phyloP scores from a whole-genome alignment of 495 filamentous ascomycete species.

The Penicillium egyptiacum region DNA sequence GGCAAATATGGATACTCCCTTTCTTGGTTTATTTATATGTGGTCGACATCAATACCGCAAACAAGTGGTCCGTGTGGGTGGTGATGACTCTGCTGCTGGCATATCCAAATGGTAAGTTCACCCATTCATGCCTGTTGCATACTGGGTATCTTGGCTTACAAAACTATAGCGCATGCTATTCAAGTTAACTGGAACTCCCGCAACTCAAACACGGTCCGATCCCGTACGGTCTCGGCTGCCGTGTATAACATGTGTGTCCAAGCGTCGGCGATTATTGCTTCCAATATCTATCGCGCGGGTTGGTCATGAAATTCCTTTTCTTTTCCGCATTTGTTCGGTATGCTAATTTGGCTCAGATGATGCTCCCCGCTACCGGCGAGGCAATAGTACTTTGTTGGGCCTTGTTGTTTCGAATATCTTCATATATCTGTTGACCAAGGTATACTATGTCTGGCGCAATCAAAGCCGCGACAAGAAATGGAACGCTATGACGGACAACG shows the following conservation, averaged over 20 bases:
- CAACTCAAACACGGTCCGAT: slow-evolving; percentile 57
- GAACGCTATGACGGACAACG: slow-evolving; percentile 28
- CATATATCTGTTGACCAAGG: slow-evolving; percentile 40
- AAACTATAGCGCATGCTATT: slow-evolving; percentile 32
- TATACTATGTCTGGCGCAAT: slow-evolving; percentile 46
- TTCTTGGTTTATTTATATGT: slow-evolving; percentile 56
- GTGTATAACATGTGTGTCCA: slow-evolving; percentile 57
- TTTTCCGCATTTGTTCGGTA: background rate
- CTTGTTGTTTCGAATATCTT: slow-evolving; percentile 47
- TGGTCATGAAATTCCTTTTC: slow-evolving; percentile 37
- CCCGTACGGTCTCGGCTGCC: slow-evolving; percentile 56
- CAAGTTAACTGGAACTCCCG: slow-evolving; percentile 45
- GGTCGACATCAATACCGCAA: slow-evolving; percentile 42
- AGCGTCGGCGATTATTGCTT: slow-evolving; percentile 50
- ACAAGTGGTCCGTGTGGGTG: slow-evolving; percentile 56
- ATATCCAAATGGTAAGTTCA: slow-evolving; percentile 55
- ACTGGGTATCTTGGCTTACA: background rate
- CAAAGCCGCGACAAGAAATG: slow-evolving; percentile 30
- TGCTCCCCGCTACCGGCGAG: slow-evolving; percentile 53
- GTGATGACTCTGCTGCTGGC: slow-evolving; percentile 58
- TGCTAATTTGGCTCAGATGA: slow-evolving; percentile 52
- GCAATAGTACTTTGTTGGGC: slow-evolving; percentile 51
- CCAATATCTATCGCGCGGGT: slow-evolving; percentile 57
- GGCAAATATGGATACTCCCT: slow-evolving; percentile 56
- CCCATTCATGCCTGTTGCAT: slow-evolving; percentile 38